phyloP scores from a whole-genome alignment of 768 basidiomycete genomes.

The Lactifluus hygrophoroides region DNA sequence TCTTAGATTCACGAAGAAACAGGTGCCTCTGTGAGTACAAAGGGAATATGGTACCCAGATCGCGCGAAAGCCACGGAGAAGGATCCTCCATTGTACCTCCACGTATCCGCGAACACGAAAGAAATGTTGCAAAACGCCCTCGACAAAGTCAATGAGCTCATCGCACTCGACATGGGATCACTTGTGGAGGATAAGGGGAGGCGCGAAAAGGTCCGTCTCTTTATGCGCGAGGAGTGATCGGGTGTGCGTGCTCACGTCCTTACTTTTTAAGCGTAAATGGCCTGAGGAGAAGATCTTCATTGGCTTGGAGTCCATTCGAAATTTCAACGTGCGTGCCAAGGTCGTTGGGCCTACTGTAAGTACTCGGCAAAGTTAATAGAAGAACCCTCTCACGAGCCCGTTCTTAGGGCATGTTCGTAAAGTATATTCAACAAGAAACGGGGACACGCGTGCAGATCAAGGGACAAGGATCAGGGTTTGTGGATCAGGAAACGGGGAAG shows the following conservation, averaged over 20 bases:
- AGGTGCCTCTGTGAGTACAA: conserved; percentile 86
- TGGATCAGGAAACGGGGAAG: conserved; percentile 82
- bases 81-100: conserved; percentile 90
- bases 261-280: conserved; percentile 72
- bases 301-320: conserved; percentile 80
- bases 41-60: conserved; percentile 96
- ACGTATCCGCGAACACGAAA: conserved; percentile 70
- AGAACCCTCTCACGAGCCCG: neutral
- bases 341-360: conserved; percentile 89
- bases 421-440: conserved; percentile 96
- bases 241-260: conserved; percentile 6
- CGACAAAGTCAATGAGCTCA: conserved; percentile 65
- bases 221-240: neutral
- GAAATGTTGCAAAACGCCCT: conserved; percentile 61
- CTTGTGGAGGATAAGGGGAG: conserved; percentile 70
- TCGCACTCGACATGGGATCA: conserved; percentile 67
- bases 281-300: conserved; percentile 94
- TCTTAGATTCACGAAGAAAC: conserved; percentile 83
- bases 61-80: conserved; percentile 82
- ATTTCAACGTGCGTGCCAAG: conserved; percentile 97
- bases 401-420: conserved; percentile 85
- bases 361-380: conserved; percentile 9
- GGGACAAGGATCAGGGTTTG: conserved; percentile 88
- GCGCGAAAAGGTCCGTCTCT: conserved; percentile 49
- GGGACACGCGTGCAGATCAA: conserved; percentile 96